Percentiles rank a stretch among this genome's conserved stretches.
Evolutionary conservation across 768 basidiomycete species (phyloP).

Genomic region (Russula brevipes): DNA sequence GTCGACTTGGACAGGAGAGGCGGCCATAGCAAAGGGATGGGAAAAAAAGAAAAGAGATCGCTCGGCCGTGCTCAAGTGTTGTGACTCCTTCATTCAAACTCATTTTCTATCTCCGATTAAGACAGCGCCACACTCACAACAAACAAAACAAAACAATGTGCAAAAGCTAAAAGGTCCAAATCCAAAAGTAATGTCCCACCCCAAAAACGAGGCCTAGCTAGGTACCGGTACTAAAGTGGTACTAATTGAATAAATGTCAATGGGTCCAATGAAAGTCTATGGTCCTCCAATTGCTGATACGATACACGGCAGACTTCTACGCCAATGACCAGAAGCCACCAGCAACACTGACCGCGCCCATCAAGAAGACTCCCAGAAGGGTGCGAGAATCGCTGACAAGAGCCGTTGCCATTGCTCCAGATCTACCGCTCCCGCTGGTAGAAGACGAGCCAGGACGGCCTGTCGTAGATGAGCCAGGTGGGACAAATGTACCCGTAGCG

Average conservation of each 20-base stretch:
- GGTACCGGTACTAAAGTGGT: not conserved
- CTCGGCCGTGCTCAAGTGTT: not conserved
- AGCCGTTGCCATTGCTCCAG: constrained; percentile 29
- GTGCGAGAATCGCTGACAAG: constrained; percentile 32
- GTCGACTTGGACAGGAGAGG: constrained; percentile 26
- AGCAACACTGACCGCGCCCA: constrained; percentile 36
- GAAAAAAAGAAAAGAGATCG: constrained; percentile 10
- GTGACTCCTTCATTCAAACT: constrained; percentile 5
- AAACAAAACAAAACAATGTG: not conserved
- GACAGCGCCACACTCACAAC: constrained; percentile 19
- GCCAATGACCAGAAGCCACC: constrained; percentile 44
- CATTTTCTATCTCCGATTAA: constrained; percentile 27
- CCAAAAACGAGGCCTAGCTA: not conserved
- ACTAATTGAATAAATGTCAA: constrained; percentile 2
- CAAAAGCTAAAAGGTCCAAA: not conserved
- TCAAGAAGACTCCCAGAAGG: constrained; percentile 35
- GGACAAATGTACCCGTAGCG: constrained; percentile 58
- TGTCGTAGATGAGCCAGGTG: constrained; percentile 40
- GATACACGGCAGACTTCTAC: constrained; percentile 22
- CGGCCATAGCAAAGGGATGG: constrained; percentile 25
- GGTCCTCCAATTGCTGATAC: not conserved
- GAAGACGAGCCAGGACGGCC: not conserved
- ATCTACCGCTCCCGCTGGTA: constrained; percentile 27
- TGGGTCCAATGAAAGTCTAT: not conserved
- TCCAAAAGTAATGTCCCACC: not conserved